A percentile compares a stretch with the other conserved stretches of the same genome.
Conservation (phyloP, 2,329 filamentous ascomycete species). For the Cladorrhinum sp. region DNA sequence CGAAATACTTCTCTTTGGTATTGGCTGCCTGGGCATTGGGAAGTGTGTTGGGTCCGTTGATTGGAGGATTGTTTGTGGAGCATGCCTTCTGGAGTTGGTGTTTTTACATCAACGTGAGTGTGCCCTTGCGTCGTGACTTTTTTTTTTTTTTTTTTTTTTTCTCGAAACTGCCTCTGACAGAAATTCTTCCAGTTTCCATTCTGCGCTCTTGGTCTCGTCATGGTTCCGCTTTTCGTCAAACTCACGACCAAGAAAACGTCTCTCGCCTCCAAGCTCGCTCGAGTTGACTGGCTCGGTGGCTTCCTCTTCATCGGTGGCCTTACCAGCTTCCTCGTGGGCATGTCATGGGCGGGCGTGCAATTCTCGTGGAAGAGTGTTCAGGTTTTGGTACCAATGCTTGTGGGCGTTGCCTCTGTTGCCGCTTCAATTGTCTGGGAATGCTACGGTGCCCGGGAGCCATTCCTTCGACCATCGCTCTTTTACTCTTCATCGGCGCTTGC, state of each 20-base stretch:
- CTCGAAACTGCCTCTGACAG: too few species aligned
- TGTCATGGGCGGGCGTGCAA: conserved; percentile 46
- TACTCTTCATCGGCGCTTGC: conserved; percentile 29
- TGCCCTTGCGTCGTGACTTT: not conserved
- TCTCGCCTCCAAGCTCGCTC: conserved; percentile 33
- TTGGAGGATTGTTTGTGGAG: conserved; percentile 37
- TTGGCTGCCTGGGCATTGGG: conserved; percentile 41
- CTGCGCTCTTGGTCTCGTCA: conserved; percentile 38
- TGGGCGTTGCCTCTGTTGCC: conserved; percentile 40
- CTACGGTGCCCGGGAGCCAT: conserved; percentile 32
- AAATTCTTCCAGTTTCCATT: conserved; percentile 36
- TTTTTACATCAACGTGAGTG: conserved; percentile 44
- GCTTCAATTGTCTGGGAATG: conserved; percentile 39
- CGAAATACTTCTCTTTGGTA: conserved; percentile 40
- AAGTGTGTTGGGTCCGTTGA: conserved; percentile 39
- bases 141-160: not conserved
- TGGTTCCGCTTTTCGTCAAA: conserved; percentile 42
- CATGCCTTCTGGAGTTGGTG: conserved; percentile 45
- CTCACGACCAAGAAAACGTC: conserved; percentile 35
- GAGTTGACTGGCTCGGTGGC: conserved; percentile 47
- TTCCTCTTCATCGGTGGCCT: conserved; percentile 43
- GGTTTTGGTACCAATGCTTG: conserved; percentile 42
- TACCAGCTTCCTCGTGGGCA: conserved; percentile 44
- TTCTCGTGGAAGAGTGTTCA: conserved; percentile 41
- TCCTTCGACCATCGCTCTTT: conserved; percentile 34